These are phyloP conservation scores for Trichomonas vaginalis DNA, from an alignment of 208 protist genomes.

Conservation along the genomic window DNA sequence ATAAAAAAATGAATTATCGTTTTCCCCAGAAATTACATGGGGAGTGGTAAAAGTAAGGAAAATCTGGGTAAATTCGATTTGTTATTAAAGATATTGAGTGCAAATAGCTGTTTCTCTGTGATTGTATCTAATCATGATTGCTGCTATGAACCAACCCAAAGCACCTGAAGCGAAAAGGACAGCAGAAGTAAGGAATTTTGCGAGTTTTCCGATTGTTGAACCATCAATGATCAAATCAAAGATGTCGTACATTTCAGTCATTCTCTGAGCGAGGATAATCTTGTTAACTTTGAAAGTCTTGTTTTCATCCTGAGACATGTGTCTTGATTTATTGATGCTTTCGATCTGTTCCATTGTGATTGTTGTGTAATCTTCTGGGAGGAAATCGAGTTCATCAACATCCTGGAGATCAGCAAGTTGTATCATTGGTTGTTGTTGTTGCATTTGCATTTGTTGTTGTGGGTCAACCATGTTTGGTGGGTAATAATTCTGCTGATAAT, in stretches of 20 bases:
- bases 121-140: not conserved
- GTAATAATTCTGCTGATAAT: not conserved
- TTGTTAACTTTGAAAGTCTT: not conserved
- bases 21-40: too few species aligned
- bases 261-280: not conserved
- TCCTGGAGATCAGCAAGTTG: not conserved
- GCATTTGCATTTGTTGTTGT: not conserved
- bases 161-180: not conserved
- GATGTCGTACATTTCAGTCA: not conserved
- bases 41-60: too few species aligned
- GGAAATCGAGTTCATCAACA: not conserved
- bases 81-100: not conserved
- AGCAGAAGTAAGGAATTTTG: not conserved
- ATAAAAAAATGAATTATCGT: too few species aligned
- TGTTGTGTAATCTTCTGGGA: not conserved
- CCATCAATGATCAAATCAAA: not conserved
- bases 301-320: not conserved
- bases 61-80: too few species aligned
- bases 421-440: not conserved
- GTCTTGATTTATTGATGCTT: not conserved
- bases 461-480: not conserved
- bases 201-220: not conserved
- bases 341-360: not conserved
- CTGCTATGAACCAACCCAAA: not conserved
- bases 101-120: not conserved